Evolutionary conservation across 768 basidiomycete species (phyloP).

Genomic region (Lactarius pseudohatsudake): DNA sequence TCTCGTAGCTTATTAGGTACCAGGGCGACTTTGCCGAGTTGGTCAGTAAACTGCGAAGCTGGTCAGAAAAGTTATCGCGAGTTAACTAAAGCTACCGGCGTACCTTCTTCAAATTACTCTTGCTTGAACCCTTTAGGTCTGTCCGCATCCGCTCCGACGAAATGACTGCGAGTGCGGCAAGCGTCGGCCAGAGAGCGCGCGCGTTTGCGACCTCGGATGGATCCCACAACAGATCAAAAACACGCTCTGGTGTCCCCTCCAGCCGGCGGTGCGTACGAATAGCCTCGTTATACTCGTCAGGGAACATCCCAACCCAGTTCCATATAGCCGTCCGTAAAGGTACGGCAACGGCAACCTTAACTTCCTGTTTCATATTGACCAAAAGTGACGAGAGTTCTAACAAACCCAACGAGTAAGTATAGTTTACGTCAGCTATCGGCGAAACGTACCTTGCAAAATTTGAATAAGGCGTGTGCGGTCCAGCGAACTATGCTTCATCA

Average conservation of each 20-base stretch:
- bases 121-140: constrained; percentile 39
- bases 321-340: constrained; percentile 78
- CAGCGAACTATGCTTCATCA: constrained; percentile 76
- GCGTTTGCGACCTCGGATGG: constrained; percentile 39
- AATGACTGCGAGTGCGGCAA: constrained; percentile 72
- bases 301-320: constrained; percentile 86
- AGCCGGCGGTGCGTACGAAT: constrained; percentile 59
- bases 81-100: constrained; percentile 1
- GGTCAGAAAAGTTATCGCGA: constrained; percentile 11
- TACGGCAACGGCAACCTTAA: constrained; percentile 68
- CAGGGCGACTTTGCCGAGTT: constrained; percentile 46
- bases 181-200: constrained; percentile 73
- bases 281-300: constrained; percentile 74
- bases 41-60: constrained; percentile 53
- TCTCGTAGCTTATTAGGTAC: constrained; percentile 60
- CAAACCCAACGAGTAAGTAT: constrained; percentile 10
- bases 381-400: constrained; percentile 79
- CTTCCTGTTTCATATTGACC: constrained; percentile 75
- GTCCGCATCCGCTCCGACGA: constrained; percentile 62
- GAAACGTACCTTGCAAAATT: constrained; percentile 61
- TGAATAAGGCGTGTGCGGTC: constrained; percentile 67
- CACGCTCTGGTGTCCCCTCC: constrained; percentile 81
- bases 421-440: background rate
- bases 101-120: constrained; percentile 30
- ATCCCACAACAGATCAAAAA: constrained; percentile 76